These are phyloP conservation scores for Royoungia palumana DNA, from an alignment of 768 basidiomycete species.

Conservation along the genomic window DNA sequence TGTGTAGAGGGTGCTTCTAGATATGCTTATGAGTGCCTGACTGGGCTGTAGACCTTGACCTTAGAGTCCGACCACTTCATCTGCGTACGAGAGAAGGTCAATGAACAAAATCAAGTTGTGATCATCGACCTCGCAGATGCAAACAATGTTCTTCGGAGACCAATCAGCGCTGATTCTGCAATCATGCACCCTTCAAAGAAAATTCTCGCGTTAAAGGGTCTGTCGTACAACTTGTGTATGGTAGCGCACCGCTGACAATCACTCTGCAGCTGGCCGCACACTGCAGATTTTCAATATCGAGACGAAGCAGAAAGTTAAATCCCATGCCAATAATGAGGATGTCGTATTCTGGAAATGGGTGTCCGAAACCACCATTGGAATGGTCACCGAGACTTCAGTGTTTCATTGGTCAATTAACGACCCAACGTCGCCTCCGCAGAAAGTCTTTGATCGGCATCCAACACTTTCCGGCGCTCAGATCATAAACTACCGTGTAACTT, in stretches of 20 bases:
- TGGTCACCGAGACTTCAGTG: conserved; percentile 92
- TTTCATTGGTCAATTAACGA: conserved; percentile 86
- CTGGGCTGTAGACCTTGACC: conserved; percentile 69
- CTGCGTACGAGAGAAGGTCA: conserved; percentile 93
- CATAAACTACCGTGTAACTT: conserved; percentile 92
- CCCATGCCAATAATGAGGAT: conserved; percentile 91
- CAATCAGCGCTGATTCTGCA: conserved; percentile 97
- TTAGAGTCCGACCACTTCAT: conserved; percentile 98
- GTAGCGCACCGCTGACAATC: conserved; percentile 5
- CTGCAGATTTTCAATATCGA: conserved; percentile 98
- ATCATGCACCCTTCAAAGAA: conserved; percentile 98
- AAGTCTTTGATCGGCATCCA: conserved; percentile 95
- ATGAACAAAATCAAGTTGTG: conserved; percentile 96
- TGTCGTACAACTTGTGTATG: not conserved
- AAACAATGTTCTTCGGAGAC: conserved; percentile 93
- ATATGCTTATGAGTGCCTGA: not conserved
- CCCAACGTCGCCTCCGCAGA: conserved; percentile 74
- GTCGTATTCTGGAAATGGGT: conserved; percentile 99
- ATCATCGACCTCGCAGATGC: conserved; percentile 97
- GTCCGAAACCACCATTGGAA: conserved; percentile 82
- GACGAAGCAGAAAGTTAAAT: conserved; percentile 96
- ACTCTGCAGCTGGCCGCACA: conserved; percentile 74
- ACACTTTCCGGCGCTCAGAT: conserved; percentile 95
- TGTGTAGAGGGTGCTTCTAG: conserved; percentile 5
- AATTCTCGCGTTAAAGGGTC: conserved; percentile 93